Evolutionary conservation across 2,329 filamentous ascomycete species (phyloP), one percentile per base, ranked within the genome.

Genomic region (Colletotrichum simmondsii): DNA sequence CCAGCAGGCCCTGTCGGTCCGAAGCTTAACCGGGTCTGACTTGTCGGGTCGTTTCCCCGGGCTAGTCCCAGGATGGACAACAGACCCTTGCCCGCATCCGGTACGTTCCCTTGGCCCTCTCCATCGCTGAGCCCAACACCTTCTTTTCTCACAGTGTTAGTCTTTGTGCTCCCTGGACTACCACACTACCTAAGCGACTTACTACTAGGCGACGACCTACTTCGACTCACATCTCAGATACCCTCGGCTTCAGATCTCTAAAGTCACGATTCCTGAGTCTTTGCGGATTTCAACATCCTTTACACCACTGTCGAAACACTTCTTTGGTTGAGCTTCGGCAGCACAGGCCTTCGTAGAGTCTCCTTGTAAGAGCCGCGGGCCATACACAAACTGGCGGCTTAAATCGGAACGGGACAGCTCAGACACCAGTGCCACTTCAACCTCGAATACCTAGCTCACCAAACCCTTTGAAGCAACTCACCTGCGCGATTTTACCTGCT

Each of bases 361-460:
- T 65, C 56, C 49, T 60, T 32, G 62, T 59, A 59, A 32, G 63
- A 68, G 62, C 62, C 59, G 46, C 46, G 30, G 49, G 67, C 58
- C 22, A 37, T 59, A 46, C 58, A 65, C 37, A 49, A 57, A 35
- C 22, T 60, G 57, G 30, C 71, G 71, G 71, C 71, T 73, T 59
- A 72, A 72, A 72, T 64, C 71, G 68, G 71, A 73, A 73, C 72
- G 57, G 65, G 60, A 37, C 65, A 62, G 37, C 59, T 73, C 72
- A 74, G 58, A 71, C 66, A 69, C 32, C 71, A 64, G 56, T 52
- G 61, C 65, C 53, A 60, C 69, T 28, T 63, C 32, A 24, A 56
- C 42, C 71, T 42, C 35, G 67, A 60, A 60, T 54, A 37, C 30
- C 49, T 10, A 57, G 30, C 30, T 71, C 67, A 58, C 49, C 62